Evolutionary conservation across 805 yeast species (phyloP), one percentile per base, ranked within the genome.

Genomic region (Wickerhamiella allomyrinae): DNA sequence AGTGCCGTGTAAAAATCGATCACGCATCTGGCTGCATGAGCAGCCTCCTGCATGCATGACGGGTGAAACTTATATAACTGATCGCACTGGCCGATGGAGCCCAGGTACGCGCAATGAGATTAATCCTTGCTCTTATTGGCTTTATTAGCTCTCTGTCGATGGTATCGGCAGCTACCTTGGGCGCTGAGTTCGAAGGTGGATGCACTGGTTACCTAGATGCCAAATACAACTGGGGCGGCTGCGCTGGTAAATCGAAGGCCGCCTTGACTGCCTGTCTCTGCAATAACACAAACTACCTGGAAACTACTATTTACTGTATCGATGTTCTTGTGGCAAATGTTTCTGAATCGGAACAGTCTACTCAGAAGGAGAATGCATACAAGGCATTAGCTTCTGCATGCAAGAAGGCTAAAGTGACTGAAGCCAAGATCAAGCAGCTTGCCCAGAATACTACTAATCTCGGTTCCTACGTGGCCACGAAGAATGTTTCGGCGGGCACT

Each of bases 241-340:
- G 31, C 31, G 14, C 15, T 11, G 31, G 31, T 4, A 27, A 27
- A 13, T 14, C 31, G 17, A 27, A 27, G 31, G 15, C 17, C 31
- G 15, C 17, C 31, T 6, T 27, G 8, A n/a, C 31, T n/a, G 17
- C 31, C 5, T 27, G 31, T 13, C 17, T 17, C 5, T 27, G 31
- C 11, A 11, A 7, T 11, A 5, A n/a, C 5, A n/a, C 4, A 6
- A 27, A 17, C 5, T 48, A 37, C 25, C n/a, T 46, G 11, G 46
- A 41, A 23, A 46, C 47, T 6, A 44, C 39, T n/a, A 39, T 48
- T 2, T 33, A 40, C 17, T 48, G 51, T 17, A 36, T 48, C 14
- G 43, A 41, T 19, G 22, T 15, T 10, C 23, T 39, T 5, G 22
- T 21, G 3, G 36, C 15, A 4, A 35, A 22, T n/a, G 29, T n/a